A percentile compares a stretch with the other conserved stretches of the same genome.
phyloP scores from a whole-genome alignment of 257 asterid species.

The Rhazya stricta region DNA sequence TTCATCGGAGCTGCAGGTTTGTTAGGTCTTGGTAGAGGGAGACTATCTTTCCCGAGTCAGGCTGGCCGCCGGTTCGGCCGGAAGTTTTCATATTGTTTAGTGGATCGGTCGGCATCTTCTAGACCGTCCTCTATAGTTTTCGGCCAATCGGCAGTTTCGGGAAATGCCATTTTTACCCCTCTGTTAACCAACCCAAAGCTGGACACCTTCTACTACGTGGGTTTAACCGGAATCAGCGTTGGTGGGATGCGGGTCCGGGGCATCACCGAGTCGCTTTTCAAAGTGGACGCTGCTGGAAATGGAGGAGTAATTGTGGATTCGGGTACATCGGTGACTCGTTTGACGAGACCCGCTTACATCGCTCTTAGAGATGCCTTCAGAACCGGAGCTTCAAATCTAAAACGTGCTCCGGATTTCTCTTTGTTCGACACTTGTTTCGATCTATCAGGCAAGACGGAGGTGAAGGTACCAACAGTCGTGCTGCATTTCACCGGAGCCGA shows the following conservation, averaged over 20 bases:
- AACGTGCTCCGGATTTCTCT: conserved; percentile 44
- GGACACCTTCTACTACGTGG: conserved; percentile 76
- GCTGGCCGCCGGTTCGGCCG: conserved; percentile 54
- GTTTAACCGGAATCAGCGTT: conserved; percentile 62
- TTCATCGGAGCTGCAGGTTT: conserved; percentile 87
- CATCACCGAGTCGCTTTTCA: conserved; percentile 45
- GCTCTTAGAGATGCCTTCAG: conserved; percentile 69
- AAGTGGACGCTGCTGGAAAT: conserved; percentile 46
- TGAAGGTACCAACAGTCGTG: conserved; percentile 84
- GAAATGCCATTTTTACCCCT: conserved; percentile 59
- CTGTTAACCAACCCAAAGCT: conserved; percentile 57
- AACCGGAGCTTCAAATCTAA: conserved; percentile 44
- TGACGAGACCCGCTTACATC: conserved; percentile 66
- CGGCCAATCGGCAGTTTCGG: conserved; percentile 60
- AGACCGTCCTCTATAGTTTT: conserved; percentile 61
- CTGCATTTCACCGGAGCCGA: conserved; percentile 72
- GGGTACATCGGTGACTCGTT: conserved; percentile 80
- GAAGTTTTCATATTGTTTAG: conserved; percentile 76
- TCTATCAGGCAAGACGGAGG: conserved; percentile 69
- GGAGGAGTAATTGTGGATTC: conserved; percentile 89
- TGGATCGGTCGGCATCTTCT: conserved; percentile 59
- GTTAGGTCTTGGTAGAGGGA: conserved; percentile 83
- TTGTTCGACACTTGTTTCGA: conserved; percentile 83
- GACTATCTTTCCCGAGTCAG: conserved; percentile 60
- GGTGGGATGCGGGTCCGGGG: conserved; percentile 62